Conservation (phyloP, 768 basidiomycete species). For the Termitomyces sp. region DNA sequence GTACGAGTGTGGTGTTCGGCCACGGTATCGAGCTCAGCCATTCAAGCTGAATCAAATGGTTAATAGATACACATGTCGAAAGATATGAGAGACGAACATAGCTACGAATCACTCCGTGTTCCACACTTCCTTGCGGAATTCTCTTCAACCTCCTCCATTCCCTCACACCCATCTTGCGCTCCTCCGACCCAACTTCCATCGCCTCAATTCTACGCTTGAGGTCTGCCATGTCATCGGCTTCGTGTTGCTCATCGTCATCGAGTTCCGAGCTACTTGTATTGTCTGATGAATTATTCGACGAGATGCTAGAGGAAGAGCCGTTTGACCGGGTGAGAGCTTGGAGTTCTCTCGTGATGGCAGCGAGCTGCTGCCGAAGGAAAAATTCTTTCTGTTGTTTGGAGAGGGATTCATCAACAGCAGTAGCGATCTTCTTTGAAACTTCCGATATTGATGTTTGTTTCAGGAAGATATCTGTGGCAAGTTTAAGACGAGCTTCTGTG, state of each 20-base stretch:
- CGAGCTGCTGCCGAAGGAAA: constrained; percentile 78
- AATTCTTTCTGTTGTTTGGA: constrained; percentile 87
- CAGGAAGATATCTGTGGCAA: constrained; percentile 64
- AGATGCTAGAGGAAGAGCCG: constrained; percentile 12
- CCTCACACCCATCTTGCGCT: constrained; percentile 72
- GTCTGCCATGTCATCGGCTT: constrained; percentile 75
- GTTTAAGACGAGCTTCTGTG: constrained; percentile 55
- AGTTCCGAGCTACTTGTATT: constrained; percentile 41
- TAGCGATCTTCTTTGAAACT: constrained; percentile 75
- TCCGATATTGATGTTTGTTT: constrained; percentile 78
- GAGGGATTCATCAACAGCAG: constrained; percentile 77
- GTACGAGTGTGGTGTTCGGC: constrained; percentile 43
- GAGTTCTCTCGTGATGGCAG: constrained; percentile 76
- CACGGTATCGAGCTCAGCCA: constrained; percentile 88
- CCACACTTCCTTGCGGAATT: constrained; percentile 87
- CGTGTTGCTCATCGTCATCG: constrained; percentile 76
- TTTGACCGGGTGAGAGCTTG: constrained; percentile 40
- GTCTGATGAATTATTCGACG: constrained; percentile 7
- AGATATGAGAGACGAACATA: constrained; percentile 49
- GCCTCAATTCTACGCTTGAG: constrained; percentile 70
- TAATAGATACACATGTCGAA: background rate
- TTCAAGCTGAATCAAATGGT: constrained; percentile 55
- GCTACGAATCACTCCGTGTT: constrained; percentile 82
- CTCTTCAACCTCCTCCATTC: constrained; percentile 84
- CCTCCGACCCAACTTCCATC: constrained; percentile 69